These are phyloP conservation scores for Aspergillus taichungensis DNA, from an alignment of 495 filamentous ascomycete genomes.

Conservation along the genomic window DNA sequence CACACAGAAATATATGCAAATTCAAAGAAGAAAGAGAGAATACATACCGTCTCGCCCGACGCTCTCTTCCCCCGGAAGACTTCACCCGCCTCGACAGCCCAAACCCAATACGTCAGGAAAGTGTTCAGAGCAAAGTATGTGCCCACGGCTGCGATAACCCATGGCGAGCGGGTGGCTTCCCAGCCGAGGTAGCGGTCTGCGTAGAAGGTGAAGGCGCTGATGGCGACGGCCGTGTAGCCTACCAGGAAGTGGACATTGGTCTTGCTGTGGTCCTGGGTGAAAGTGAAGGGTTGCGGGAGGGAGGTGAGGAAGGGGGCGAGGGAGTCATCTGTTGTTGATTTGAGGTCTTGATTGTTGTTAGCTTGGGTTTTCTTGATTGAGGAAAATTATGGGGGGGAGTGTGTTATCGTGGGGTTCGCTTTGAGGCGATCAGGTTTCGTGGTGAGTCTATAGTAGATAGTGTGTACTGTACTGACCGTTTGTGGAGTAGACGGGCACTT, in stretches of 20 bases:
- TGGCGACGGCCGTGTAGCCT: conserved; percentile 72
- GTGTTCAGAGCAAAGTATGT: conserved; percentile 76
- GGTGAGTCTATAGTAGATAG: conserved; percentile 6
- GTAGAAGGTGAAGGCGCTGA: conserved; percentile 75
- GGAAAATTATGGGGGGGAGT: not conserved
- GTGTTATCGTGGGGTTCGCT: not conserved
- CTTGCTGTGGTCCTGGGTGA: conserved; percentile 69
- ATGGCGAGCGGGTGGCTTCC: conserved; percentile 68
- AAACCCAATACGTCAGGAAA: conserved; percentile 76
- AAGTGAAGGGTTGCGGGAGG: conserved; percentile 52
- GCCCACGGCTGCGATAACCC: conserved; percentile 61
- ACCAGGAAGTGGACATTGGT: conserved; percentile 73
- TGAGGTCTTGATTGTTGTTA: conserved; percentile 57
- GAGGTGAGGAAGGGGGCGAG: conserved; percentile 84
- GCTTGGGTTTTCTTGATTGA: not conserved
- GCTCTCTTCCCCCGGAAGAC: conserved; percentile 65
- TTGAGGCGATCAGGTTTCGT: not conserved
- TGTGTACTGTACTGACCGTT: conserved; percentile 32
- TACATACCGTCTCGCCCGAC: conserved; percentile 45
- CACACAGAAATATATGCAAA: not conserved
- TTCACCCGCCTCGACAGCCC: conserved; percentile 69
- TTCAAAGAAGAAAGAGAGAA: not conserved
- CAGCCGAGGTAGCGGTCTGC: conserved; percentile 89
- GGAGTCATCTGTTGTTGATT: conserved; percentile 92
- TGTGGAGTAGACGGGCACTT: conserved; percentile 39